phyloP scores from a whole-genome alignment of 345 rosid genomes.

The Syzygium oleosum region DNA sequence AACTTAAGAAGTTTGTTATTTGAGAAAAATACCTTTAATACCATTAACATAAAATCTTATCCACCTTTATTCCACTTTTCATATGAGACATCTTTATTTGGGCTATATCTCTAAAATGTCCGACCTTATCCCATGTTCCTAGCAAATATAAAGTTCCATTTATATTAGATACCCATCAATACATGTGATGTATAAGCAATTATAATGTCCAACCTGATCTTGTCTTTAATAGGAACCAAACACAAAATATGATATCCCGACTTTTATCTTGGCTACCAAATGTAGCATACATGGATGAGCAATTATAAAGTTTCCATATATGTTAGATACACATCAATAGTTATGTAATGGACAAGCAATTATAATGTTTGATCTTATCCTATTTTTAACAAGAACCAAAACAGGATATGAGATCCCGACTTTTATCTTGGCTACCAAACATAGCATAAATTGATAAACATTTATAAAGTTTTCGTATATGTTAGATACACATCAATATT shows the following conservation, averaged over 20 bases:
- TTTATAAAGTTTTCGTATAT: background rate
- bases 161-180: no score
- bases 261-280: background rate
- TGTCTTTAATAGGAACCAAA: background rate
- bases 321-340: background rate
- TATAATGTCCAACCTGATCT: no score
- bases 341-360: no score
- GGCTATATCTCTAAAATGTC: background rate
- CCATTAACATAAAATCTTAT: background rate
- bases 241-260: accelerated
- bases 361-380: no score
- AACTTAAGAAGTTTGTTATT: background rate
- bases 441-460: background rate
- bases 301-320: background rate
- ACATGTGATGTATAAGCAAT: no score
- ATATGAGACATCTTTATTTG: accelerated
- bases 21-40: background rate
- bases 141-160: no score
- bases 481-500: background rate
- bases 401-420: accelerated
- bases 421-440: background rate
- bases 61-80: background rate
- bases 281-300: background rate
- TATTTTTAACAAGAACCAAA: background rate
- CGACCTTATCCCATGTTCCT: no score